Evolutionary conservation across 2,329 filamentous ascomycete species (phyloP).

Genomic region (Diaporthe citrichinensis): DNA sequence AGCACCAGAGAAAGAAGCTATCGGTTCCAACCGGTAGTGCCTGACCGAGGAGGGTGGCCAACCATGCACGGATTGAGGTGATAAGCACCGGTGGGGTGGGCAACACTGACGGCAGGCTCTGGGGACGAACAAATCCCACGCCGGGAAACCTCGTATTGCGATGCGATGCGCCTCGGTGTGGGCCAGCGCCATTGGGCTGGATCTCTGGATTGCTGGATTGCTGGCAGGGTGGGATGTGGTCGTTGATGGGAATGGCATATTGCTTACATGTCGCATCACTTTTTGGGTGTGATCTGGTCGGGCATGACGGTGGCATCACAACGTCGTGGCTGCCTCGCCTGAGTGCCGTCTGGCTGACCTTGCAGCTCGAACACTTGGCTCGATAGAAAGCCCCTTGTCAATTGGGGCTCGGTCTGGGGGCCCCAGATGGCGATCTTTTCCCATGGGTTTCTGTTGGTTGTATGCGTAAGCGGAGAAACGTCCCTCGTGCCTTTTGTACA

Average conservation of each 20-base stretch:
- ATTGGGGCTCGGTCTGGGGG: neutral
- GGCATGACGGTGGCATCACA: neutral
- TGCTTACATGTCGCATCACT: slow-evolving; percentile 6
- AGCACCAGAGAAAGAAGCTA: neutral
- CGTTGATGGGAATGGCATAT: neutral
- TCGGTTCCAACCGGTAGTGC: slow-evolving; percentile 20
- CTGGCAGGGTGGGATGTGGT: neutral
- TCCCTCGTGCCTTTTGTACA: neutral
- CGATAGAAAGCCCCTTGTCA: neutral
- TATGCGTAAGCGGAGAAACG: neutral
- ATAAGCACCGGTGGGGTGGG: neutral
- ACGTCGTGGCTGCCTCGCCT: neutral
- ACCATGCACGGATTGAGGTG: neutral
- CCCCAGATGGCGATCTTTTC: neutral
- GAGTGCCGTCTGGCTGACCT: neutral
- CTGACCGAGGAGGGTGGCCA: neutral
- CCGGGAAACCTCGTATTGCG: slow-evolving; percentile 22
- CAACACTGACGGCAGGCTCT: neutral
- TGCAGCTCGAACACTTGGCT: neutral
- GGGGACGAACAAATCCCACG: slow-evolving; percentile 20
- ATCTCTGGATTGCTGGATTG: neutral
- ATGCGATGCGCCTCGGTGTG: slow-evolving; percentile 24
- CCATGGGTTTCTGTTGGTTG: neutral
- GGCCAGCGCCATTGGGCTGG: neutral
- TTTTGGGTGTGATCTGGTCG: neutral